phyloP scores from a whole-genome alignment of 2,329 filamentous ascomycete genomes.

The Cladophialophora immunda region DNA sequence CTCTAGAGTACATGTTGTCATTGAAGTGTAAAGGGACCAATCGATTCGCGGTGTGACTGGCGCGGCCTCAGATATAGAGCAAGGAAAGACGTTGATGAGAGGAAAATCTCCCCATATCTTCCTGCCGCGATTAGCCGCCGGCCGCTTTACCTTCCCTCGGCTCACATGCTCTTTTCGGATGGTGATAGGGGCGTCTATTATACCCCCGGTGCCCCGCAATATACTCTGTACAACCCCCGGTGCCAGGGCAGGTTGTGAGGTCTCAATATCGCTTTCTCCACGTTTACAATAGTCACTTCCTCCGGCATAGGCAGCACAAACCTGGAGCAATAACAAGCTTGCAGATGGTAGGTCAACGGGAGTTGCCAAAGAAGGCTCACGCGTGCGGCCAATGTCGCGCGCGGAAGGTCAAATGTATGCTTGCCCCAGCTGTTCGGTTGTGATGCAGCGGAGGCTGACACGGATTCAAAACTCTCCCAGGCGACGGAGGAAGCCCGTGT shows the following conservation, averaged over 20 bases:
- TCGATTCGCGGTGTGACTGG: neutral
- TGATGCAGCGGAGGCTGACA: neutral
- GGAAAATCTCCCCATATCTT: neutral
- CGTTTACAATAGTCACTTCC: neutral
- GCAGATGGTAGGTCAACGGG: constrained; percentile 1
- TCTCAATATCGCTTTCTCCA: neutral
- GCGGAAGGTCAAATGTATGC: constrained; percentile 9
- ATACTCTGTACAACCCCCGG: neutral
- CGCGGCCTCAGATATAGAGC: neutral
- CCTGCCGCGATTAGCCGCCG: neutral
- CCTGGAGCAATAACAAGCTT: neutral
- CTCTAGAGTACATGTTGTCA: constrained; percentile 17
- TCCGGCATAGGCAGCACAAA: neutral
- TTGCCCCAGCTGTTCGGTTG: neutral
- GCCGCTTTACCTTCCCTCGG: neutral
- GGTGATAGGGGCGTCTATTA: neutral
- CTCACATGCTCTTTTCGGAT: neutral
- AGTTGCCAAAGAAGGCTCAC: constrained; percentile 11
- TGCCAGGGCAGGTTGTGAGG: neutral
- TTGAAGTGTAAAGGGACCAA: constrained; percentile 12
- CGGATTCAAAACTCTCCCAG: neutral
- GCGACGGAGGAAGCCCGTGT: neutral
- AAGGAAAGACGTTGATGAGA: neutral
- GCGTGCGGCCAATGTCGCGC: constrained; percentile 8
- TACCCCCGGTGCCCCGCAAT: neutral